A percentile compares a stretch with the other conserved stretches of the same genome.
Conservation (phyloP, 441 rosid genomes). For the Populus trichocarpa region DNA sequence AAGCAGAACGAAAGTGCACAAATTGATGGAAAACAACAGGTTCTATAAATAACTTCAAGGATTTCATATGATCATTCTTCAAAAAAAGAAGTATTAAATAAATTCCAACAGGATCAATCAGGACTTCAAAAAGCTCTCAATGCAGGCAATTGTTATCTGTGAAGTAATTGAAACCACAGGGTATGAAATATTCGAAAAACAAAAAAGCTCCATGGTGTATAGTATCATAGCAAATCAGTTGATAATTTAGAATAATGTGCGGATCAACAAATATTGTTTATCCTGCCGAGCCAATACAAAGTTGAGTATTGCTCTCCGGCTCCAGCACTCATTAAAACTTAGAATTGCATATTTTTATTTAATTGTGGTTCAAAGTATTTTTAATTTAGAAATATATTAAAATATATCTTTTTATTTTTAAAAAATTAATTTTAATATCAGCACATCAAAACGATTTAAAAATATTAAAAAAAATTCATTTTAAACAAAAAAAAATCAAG, state of each 20-base stretch:
- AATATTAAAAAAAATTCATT: no score
- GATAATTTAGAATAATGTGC: not conserved
- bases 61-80: not conserved
- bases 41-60: not conserved
- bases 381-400: no score
- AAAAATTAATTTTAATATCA: no score
- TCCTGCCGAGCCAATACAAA: constrained; percentile 91
- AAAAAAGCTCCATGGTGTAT: no score
- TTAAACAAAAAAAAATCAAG: no score
- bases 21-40: not conserved
- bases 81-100: not conserved
- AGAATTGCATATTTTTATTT: no score
- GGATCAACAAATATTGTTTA: constrained; percentile 20
- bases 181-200: not conserved
- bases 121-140: no score
- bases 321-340: constrained; percentile 47
- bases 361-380: no score
- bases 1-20: not conserved
- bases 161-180: not conserved
- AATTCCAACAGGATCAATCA: no score
- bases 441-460: no score
- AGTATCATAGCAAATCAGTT: not conserved
- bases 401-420: no score
- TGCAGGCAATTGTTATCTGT: not conserved
- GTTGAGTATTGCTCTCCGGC: constrained; percentile 41